Conservation (phyloP, 495 filamentous ascomycete genomes). For the Penicillium manginii region DNA sequence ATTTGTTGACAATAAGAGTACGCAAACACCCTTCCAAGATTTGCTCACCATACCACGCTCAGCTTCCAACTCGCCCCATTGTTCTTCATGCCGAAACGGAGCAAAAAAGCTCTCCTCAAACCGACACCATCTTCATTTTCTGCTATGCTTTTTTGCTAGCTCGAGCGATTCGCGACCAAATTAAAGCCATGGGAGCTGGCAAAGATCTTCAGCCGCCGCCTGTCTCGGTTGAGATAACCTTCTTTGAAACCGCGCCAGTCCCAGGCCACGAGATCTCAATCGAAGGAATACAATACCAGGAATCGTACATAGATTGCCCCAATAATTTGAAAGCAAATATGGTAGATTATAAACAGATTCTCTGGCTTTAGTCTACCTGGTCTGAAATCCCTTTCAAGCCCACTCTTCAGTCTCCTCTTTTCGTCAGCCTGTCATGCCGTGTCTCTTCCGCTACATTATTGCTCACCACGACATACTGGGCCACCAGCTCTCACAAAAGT, state of each 20-base stretch:
- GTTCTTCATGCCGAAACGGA: conserved; percentile 29
- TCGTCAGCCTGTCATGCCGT: neutral
- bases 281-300: conserved; percentile 31
- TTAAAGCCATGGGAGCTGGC: neutral
- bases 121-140: conserved; percentile 31
- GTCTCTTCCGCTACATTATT: neutral
- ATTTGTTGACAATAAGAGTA: neutral
- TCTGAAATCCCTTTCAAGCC: conserved; percentile 2
- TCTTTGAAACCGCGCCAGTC: conserved; percentile 32
- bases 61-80: conserved; percentile 25
- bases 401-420: conserved; percentile 10
- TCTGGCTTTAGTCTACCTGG: neutral
- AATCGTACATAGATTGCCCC: neutral
- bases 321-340: neutral
- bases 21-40: neutral
- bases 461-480: conserved; percentile 13
- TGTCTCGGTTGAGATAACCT: conserved; percentile 27
- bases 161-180: conserved; percentile 9
- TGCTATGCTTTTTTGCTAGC: conserved; percentile 31
- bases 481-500: conserved; percentile 28
- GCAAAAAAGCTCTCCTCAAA: conserved; percentile 33
- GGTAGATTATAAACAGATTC: neutral
- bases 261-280: conserved; percentile 12
- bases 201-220: conserved; percentile 3
- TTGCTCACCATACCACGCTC: conserved; percentile 1